Conservation (phyloP, 2,329 filamentous ascomycete genomes). For the Pseudogymnoascus sp. region DNA sequence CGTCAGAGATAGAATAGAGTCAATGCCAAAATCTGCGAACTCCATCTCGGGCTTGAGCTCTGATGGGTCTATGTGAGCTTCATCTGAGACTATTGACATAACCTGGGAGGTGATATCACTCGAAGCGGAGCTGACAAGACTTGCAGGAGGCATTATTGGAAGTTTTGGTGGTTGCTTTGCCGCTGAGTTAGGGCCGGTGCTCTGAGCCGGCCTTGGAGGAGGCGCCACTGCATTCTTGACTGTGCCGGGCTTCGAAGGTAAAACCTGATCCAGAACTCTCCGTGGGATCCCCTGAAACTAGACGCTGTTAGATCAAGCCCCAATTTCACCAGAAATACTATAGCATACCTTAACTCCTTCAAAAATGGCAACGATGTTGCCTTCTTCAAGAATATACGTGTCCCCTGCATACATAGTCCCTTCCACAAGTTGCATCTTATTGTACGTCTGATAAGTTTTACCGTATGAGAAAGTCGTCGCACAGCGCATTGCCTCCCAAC, state of each 20-base stretch:
- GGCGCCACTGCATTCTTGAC: neutral
- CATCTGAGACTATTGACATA: slow-evolving; percentile 25
- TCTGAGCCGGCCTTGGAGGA: too few species aligned
- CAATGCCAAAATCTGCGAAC: slow-evolving; percentile 29
- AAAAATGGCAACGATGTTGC: slow-evolving; percentile 22
- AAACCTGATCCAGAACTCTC: neutral
- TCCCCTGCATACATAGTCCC: slow-evolving; percentile 46
- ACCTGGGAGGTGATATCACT: neutral
- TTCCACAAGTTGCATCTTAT: slow-evolving; percentile 43
- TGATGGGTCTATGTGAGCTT: slow-evolving; percentile 19
- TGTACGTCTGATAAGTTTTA: slow-evolving; percentile 47
- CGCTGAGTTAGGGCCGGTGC: neutral
- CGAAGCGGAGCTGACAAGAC: neutral
- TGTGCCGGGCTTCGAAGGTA: neutral
- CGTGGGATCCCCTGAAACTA: neutral
- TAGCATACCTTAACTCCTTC: slow-evolving; percentile 23
- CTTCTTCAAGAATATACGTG: slow-evolving; percentile 43
- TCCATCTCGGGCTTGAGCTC: slow-evolving; percentile 20
- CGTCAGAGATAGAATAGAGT: slow-evolving; percentile 29
- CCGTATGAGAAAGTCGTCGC: slow-evolving; percentile 36
- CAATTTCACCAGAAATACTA: neutral
- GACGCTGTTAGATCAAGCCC: neutral
- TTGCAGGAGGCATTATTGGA: neutral
- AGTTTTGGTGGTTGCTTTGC: neutral
- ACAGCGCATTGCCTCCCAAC: slow-evolving; percentile 47